These are phyloP conservation scores for Chaetomium sp. DNA, from an alignment of 2,329 filamentous ascomycete genomes.

Conservation along the genomic window DNA sequence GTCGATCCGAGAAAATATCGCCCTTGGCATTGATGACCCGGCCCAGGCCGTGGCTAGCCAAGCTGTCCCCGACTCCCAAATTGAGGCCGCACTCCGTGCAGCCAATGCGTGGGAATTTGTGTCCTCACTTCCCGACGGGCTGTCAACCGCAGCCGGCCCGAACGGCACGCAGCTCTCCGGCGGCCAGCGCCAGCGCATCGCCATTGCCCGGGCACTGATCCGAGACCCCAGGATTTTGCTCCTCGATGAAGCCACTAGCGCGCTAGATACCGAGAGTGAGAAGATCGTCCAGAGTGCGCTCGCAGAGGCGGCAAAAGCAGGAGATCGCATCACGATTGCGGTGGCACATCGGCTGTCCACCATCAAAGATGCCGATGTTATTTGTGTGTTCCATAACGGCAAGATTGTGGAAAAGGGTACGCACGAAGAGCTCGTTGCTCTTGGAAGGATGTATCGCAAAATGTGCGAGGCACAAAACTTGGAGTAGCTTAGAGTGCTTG, in stretches of 20 bases:
- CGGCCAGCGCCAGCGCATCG: constrained; percentile 65
- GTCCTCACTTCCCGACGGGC: constrained; percentile 49
- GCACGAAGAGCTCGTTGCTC: constrained; percentile 60
- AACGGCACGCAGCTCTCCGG: constrained; percentile 64
- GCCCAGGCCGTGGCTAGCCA: background rate
- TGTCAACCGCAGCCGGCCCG: constrained; percentile 58
- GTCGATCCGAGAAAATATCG: constrained; percentile 50
- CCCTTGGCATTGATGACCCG: constrained; percentile 34
- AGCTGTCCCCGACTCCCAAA: constrained; percentile 28
- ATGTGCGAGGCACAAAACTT: constrained; percentile 43
- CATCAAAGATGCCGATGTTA: constrained; percentile 87
- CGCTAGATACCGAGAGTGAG: constrained; percentile 60
- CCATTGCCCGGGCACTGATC: constrained; percentile 66
- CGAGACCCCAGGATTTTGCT: constrained; percentile 60
- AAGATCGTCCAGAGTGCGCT: constrained; percentile 58
- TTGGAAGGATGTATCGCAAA: constrained; percentile 42
- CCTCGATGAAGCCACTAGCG: constrained; percentile 64
- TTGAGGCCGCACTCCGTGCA: constrained; percentile 45
- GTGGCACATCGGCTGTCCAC: constrained; percentile 88
- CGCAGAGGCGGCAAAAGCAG: constrained; percentile 50
- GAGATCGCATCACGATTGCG: constrained; percentile 76
- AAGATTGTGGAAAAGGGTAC: constrained; percentile 83
- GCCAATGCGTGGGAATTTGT: constrained; percentile 54
- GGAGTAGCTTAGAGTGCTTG: constrained; percentile 7
- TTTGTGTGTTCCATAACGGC: constrained; percentile 83